These are phyloP conservation scores for Colletotrichum sp. DNA, from an alignment of 2,329 filamentous ascomycete genomes.

Conservation along the genomic window DNA sequence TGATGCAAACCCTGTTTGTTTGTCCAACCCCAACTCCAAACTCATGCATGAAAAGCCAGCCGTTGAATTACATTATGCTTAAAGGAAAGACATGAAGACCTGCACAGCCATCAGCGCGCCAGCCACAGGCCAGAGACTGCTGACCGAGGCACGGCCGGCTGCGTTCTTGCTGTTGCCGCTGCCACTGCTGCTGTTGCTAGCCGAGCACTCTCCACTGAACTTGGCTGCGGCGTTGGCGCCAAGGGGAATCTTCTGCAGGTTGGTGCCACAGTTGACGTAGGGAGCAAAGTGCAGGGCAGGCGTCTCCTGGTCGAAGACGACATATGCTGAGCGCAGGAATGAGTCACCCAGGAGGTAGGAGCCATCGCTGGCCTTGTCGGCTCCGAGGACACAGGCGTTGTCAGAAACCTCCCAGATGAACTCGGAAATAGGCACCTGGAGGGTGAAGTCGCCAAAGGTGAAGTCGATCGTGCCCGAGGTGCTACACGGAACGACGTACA, in stretches of 20 bases:
- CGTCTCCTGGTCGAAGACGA: constrained; percentile 35
- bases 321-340: constrained; percentile 49
- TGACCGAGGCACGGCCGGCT: constrained; percentile 5
- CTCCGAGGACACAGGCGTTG: constrained; percentile 49
- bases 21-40: constrained; percentile 7
- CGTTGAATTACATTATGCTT: constrained; percentile 6
- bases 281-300: constrained; percentile 29
- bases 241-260: constrained; percentile 26
- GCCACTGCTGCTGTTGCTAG: neutral
- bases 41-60: neutral
- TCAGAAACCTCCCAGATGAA: constrained; percentile 46
- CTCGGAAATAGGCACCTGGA: constrained; percentile 51
- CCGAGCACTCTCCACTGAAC: constrained; percentile 26
- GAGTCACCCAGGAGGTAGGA: constrained; percentile 44
- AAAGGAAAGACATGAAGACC: constrained; percentile 9
- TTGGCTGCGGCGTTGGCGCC: constrained; percentile 23
- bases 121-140: neutral
- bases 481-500: constrained; percentile 55
- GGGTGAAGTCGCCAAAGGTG: constrained; percentile 47
- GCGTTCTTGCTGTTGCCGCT: neutral
- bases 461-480: constrained; percentile 50
- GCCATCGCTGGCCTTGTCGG: constrained; percentile 42
- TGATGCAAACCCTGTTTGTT: neutral
- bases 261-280: constrained; percentile 29
- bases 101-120: constrained; percentile 5